These are phyloP conservation scores for Vachellia pachyceras DNA, from an alignment of 306 rosid genomes.

Conservation along the genomic window DNA sequence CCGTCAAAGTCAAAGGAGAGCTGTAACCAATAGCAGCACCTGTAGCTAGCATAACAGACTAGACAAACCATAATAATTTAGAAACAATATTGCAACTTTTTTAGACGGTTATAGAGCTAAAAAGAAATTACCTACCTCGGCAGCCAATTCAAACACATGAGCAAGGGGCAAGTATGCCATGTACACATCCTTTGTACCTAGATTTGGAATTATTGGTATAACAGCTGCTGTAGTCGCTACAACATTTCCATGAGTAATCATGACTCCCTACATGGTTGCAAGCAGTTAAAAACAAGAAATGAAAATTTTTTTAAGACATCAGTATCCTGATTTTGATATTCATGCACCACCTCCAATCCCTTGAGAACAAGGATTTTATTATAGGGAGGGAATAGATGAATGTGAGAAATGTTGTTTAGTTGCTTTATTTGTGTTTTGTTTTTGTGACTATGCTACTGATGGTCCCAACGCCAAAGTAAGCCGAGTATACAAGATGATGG, in stretches of 20 bases:
- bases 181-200: conserved; percentile 70
- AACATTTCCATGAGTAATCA: conserved; percentile 90
- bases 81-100: conserved; percentile 33
- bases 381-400: not conserved
- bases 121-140: conserved; percentile 83
- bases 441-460: not conserved
- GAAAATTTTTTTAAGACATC: not conserved
- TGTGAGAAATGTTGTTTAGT: not conserved
- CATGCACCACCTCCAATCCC: not conserved
- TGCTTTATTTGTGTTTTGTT: not conserved
- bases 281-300: conserved; percentile 30
- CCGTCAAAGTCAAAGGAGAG: conserved; percentile 77
- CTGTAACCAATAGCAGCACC: conserved; percentile 82
- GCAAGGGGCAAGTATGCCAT: conserved; percentile 94
- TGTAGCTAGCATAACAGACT: conserved; percentile 86
- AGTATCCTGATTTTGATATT: conserved; percentile 3
- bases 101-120: conserved; percentile 21
- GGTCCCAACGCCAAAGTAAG: too few species aligned
- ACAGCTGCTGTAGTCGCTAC: conserved; percentile 88
- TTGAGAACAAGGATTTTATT: not conserved
- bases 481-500: too few species aligned
- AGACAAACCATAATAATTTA: conserved; percentile 51
- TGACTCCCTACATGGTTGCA: conserved; percentile 74
- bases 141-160: conserved; percentile 94
- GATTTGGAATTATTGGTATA: conserved; percentile 72